phyloP scores from a whole-genome alignment of 805 yeast species.

The Metschnikowia henanensis region DNA sequence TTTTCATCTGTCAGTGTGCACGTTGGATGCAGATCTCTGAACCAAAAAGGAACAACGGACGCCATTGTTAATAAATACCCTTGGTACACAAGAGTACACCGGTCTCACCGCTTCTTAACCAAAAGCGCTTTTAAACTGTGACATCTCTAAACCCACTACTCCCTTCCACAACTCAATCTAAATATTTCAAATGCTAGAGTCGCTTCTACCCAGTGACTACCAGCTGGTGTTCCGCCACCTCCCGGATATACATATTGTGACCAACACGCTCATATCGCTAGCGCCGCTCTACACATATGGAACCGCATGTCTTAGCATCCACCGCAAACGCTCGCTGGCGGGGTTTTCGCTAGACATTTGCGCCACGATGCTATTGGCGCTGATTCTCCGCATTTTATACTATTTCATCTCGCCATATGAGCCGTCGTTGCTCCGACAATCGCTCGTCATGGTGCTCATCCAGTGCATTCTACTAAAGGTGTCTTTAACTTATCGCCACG shows the following conservation, averaged over 20 bases:
- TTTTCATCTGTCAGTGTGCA: too few species aligned
- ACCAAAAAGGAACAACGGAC: too few species aligned
- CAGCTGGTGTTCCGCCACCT: slow-evolving; percentile 24
- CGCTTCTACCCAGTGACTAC: slow-evolving; percentile 22
- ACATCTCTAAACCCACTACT: not conserved
- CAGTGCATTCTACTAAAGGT: slow-evolving; percentile 65
- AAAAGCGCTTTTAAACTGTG: too few species aligned
- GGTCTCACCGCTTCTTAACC: too few species aligned
- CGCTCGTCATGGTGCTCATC: slow-evolving; percentile 80
- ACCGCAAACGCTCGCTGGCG: slow-evolving; percentile 58
- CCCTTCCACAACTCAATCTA: too few species aligned
- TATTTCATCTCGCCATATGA: slow-evolving; percentile 82
- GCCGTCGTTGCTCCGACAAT: slow-evolving; percentile 72
- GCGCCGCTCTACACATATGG: slow-evolving; percentile 90
- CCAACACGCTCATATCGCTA: slow-evolving; percentile 67
- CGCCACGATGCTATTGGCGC: slow-evolving; percentile 83
- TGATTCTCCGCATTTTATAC: slow-evolving; percentile 71
- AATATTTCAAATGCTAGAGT: slow-evolving; percentile 15
- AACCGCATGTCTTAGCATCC: slow-evolving; percentile 71
- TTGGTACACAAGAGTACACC: too few species aligned
- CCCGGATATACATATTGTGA: slow-evolving; percentile 49
- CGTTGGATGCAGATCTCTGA: too few species aligned
- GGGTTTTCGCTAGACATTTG: slow-evolving; percentile 94
- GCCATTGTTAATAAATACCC: too few species aligned
- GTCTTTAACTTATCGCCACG: slow-evolving; percentile 57